These are phyloP conservation scores for Paramecium caudatum DNA, from an alignment of 73 alveolate genomes.

Conservation along the genomic window DNA sequence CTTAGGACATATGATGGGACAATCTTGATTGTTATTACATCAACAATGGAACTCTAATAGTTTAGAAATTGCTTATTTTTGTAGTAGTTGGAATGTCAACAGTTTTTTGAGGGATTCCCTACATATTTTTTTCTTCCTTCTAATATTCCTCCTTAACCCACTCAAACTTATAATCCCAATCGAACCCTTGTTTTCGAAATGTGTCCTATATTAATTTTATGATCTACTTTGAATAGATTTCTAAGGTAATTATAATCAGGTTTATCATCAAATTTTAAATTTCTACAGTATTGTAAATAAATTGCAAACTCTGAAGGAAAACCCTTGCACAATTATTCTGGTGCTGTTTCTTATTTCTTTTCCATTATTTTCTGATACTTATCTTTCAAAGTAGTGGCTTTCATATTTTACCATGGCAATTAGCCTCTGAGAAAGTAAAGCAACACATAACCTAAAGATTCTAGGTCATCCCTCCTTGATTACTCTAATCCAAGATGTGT, in stretches of 20 bases:
- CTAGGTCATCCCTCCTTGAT: constrained; percentile 91
- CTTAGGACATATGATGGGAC: neutral
- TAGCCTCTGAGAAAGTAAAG: constrained; percentile 88
- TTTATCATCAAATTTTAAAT: constrained; percentile 86
- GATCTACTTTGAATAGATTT: constrained; percentile 49
- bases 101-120: constrained; percentile 7
- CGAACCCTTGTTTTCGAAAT: constrained; percentile 36
- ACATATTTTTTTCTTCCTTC: constrained; percentile 1
- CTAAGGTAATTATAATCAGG: constrained; percentile 81
- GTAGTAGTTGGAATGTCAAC: neutral
- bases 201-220: constrained; percentile 3
- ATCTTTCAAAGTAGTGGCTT: constrained; percentile 82
- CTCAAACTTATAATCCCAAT: constrained; percentile 66
- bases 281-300: constrained; percentile 81
- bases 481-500: constrained; percentile 82
- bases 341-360: constrained; percentile 84
- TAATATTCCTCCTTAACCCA: constrained; percentile 52
- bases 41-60: neutral
- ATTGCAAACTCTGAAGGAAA: constrained; percentile 84
- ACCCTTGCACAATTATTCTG: constrained; percentile 86
- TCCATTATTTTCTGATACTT: constrained; percentile 86
- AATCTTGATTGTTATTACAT: constrained; percentile 1
- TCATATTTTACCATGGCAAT: constrained; percentile 91
- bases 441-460: constrained; percentile 89
- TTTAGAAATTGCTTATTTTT: neutral